These are phyloP conservation scores for Fusarium pseudoanthophilum DNA, from an alignment of 2,329 filamentous ascomycete species.

Conservation along the genomic window DNA sequence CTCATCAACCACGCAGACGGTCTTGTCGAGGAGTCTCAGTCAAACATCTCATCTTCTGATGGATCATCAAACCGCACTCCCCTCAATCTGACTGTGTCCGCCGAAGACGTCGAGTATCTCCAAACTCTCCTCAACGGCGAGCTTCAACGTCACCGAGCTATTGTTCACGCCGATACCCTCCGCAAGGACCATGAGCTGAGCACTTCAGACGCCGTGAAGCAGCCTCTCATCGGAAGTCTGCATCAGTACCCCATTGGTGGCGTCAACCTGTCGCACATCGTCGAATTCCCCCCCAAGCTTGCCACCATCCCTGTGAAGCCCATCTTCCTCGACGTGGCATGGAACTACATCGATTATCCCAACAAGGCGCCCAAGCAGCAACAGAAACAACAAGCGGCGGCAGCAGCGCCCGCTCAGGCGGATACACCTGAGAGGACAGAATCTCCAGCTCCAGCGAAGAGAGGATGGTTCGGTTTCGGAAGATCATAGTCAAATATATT, in stretches of 20 bases:
- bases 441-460: slow-evolving; percentile 61
- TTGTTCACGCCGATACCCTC: slow-evolving; percentile 83
- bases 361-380: slow-evolving; percentile 58
- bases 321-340: slow-evolving; percentile 94
- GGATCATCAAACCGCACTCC: slow-evolving; percentile 53
- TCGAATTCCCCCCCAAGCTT: slow-evolving; percentile 86
- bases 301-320: slow-evolving; percentile 91
- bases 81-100: slow-evolving; percentile 75
- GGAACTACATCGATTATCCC: slow-evolving; percentile 97
- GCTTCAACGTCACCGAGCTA: slow-evolving; percentile 82
- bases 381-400: slow-evolving; percentile 2
- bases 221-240: slow-evolving; percentile 78
- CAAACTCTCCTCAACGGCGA: slow-evolving; percentile 73
- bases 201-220: slow-evolving; percentile 27
- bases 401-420: slow-evolving; percentile 39
- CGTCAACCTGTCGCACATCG: slow-evolving; percentile 81
- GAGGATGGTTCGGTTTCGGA: slow-evolving; percentile 82
- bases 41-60: slow-evolving; percentile 55
- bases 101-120: slow-evolving; percentile 68
- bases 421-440: slow-evolving; percentile 44
- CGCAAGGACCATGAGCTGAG: slow-evolving; percentile 61
- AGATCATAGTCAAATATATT: slow-evolving; percentile 51
- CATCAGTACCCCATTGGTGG: slow-evolving; percentile 77
- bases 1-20: slow-evolving; percentile 79
- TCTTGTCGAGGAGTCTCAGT: slow-evolving; percentile 66